Evolutionary conservation across 805 yeast genomes (phyloP).

Genomic region (Saturnispora silvae): DNA sequence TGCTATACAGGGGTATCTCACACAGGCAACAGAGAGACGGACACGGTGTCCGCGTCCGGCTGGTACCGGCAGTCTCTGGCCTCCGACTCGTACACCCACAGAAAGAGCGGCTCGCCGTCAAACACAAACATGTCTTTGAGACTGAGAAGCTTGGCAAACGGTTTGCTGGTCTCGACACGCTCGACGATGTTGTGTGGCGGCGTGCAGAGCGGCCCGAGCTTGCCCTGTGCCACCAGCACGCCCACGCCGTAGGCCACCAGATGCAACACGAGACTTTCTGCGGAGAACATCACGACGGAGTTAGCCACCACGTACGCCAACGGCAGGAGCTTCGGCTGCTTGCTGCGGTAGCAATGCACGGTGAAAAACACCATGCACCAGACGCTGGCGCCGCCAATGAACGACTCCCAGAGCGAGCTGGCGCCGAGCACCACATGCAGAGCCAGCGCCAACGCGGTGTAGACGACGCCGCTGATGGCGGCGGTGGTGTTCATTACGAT

Average conservation of each 20-base stretch:
- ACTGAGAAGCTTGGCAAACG: constrained; percentile 29
- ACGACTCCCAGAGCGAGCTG: constrained; percentile 30
- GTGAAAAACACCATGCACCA: constrained; percentile 62
- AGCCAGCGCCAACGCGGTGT: constrained; percentile 40
- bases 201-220: constrained; percentile 42
- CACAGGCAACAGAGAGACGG: too few relatives aligned
- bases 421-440: constrained; percentile 43
- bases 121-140: constrained; percentile 4
- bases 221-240: constrained; percentile 46
- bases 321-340: constrained; percentile 46
- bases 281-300: constrained; percentile 47
- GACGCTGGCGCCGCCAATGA: constrained; percentile 62
- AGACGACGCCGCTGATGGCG: constrained; percentile 55
- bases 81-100: constrained; percentile 3
- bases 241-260: constrained; percentile 59
- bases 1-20: too few relatives aligned
- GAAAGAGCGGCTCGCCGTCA: background rate
- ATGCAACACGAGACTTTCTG: constrained; percentile 67
- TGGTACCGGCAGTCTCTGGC: constrained; percentile 2
- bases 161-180: constrained; percentile 42
- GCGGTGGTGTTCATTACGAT: constrained; percentile 65
- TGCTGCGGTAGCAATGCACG: constrained; percentile 38
- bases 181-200: constrained; percentile 60
- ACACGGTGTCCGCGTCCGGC: too few relatives aligned
- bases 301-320: constrained; percentile 37